phyloP scores from a whole-genome alignment of 2,329 filamentous ascomycete species.

The Lasiodiplodia citricola region DNA sequence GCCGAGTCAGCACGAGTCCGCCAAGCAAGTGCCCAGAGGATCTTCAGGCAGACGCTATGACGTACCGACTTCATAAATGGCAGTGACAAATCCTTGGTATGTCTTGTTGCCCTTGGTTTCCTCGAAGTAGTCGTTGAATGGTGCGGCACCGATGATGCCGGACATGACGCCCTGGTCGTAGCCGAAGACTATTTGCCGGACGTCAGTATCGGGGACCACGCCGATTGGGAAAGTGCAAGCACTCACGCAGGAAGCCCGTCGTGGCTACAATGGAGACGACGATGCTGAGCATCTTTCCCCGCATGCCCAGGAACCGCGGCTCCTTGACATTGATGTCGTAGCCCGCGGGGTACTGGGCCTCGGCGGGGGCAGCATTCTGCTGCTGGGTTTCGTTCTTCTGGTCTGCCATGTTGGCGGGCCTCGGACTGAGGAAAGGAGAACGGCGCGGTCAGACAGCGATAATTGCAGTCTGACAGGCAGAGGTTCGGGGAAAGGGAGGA shows the following conservation, averaged over 20 bases:
- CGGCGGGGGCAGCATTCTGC: not conserved
- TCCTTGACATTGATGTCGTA: conserved; percentile 20
- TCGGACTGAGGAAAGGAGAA: not conserved
- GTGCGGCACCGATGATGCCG: conserved; percentile 42
- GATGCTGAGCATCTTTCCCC: conserved; percentile 61
- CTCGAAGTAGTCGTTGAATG: conserved; percentile 45
- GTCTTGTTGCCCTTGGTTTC: conserved; percentile 49
- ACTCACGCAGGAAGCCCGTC: conserved; percentile 59
- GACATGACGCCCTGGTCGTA: conserved; percentile 56
- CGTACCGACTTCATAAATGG: conserved; percentile 56
- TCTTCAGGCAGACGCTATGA: conserved; percentile 42
- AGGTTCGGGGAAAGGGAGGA: not conserved
- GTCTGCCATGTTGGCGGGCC: not conserved
- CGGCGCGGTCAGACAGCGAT: not conserved
- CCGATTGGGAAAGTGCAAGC: not conserved
- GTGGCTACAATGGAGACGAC: conserved; percentile 67
- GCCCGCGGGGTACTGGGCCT: not conserved
- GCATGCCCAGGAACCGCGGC: conserved; percentile 63
- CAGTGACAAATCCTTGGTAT: conserved; percentile 57
- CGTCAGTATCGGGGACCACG: not conserved
- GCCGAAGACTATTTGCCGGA: conserved; percentile 52
- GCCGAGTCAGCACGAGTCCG: conserved; percentile 7
- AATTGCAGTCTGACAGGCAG: not conserved
- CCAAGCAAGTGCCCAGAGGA: not conserved
- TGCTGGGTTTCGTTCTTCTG: conserved; percentile 7